Percentiles rank a stretch among this genome's conserved stretches.
Evolutionary conservation across 2,329 filamentous ascomycete genomes (phyloP).

Genomic region (Cladosporium austrohemisphaericum): DNA sequence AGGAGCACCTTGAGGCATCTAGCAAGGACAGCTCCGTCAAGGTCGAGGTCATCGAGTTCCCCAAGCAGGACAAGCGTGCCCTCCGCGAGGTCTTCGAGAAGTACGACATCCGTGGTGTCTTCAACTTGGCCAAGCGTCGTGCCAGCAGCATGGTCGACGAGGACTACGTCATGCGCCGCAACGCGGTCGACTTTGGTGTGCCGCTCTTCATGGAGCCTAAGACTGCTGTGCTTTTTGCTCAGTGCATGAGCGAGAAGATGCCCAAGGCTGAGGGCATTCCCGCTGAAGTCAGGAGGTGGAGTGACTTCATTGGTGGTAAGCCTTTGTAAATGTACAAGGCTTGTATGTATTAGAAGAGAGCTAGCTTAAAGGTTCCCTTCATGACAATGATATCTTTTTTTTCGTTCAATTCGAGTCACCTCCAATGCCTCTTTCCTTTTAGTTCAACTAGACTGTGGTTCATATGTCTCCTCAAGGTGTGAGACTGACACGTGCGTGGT

Average conservation of each 20-base stretch:
- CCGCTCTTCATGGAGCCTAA: slow-evolving; percentile 98
- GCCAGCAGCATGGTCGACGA: slow-evolving; percentile 83
- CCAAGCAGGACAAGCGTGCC: slow-evolving; percentile 90
- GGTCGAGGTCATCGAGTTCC: slow-evolving; percentile 94
- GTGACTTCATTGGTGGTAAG: slow-evolving; percentile 87
- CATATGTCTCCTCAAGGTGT: too few relatives aligned
- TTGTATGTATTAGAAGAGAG: background rate
- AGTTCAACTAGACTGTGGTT: too few relatives aligned
- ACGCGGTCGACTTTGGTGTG: slow-evolving; percentile 96
- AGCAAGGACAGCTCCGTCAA: slow-evolving; percentile 60
- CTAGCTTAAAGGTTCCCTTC: slow-evolving; percentile 2
- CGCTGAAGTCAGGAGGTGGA: slow-evolving; percentile 88
- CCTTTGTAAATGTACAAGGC: slow-evolving; percentile 53
- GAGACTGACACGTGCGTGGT: too few relatives aligned
- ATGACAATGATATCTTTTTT: slow-evolving; percentile 1
- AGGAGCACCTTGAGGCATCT: slow-evolving; percentile 72
- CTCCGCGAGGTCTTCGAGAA: slow-evolving; percentile 94
- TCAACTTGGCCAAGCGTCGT: slow-evolving; percentile 83
- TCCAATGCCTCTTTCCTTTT: too few relatives aligned
- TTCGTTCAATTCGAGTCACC: slow-evolving; percentile 6
- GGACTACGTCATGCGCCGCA: slow-evolving; percentile 97
- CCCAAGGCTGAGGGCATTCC: slow-evolving; percentile 85
- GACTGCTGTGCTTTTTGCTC: slow-evolving; percentile 93
- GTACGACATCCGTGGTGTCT: slow-evolving; percentile 91
- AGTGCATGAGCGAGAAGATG: slow-evolving; percentile 96